These are phyloP conservation scores for Cucumis hystrix DNA, from an alignment of 306 rosid genomes.

Conservation along the genomic window DNA sequence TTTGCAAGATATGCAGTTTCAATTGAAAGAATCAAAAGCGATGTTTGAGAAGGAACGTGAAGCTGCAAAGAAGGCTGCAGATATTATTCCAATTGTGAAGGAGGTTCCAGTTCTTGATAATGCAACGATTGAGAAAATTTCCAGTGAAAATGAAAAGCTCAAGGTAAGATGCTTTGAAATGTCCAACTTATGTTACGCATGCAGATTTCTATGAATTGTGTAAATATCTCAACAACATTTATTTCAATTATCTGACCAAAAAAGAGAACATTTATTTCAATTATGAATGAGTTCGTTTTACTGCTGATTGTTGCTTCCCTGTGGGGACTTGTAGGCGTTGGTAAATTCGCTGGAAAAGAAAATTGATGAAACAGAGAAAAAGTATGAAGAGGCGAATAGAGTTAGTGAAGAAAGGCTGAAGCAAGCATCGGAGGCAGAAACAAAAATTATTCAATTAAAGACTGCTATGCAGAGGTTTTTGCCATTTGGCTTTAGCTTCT, in stretches of 20 bases:
- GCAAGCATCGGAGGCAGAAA: slow-evolving; percentile 91
- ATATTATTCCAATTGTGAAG: slow-evolving; percentile 57
- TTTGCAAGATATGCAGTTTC: slow-evolving; percentile 70
- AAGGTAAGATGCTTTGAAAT: slow-evolving; percentile 36
- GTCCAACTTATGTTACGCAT: not conserved
- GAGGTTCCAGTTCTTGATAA: slow-evolving; percentile 93
- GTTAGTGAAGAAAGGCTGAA: slow-evolving; percentile 88
- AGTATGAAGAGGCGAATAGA: slow-evolving; percentile 74
- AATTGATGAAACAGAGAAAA: slow-evolving; percentile 87
- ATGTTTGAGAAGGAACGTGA: slow-evolving; percentile 69
- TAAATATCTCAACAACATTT: not conserved
- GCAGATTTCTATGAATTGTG: not conserved
- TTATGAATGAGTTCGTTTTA: slow-evolving; percentile 3
- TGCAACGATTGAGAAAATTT: slow-evolving; percentile 60
- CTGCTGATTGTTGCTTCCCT: slow-evolving; percentile 24
- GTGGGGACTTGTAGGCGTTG: slow-evolving; percentile 45
- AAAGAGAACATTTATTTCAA: not conserved
- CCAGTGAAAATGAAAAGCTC: slow-evolving; percentile 84
- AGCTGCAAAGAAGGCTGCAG: slow-evolving; percentile 51
- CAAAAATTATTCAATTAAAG: slow-evolving; percentile 82
- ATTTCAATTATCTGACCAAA: too few relatives aligned
- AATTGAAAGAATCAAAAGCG: slow-evolving; percentile 68
- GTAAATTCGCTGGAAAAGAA: slow-evolving; percentile 80
- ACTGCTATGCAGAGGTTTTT: slow-evolving; percentile 87
- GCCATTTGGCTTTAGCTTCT: slow-evolving; percentile 15